These are phyloP conservation scores for Zygotorulaspora chibaensis DNA, from an alignment of 805 yeast genomes.

Conservation along the genomic window DNA sequence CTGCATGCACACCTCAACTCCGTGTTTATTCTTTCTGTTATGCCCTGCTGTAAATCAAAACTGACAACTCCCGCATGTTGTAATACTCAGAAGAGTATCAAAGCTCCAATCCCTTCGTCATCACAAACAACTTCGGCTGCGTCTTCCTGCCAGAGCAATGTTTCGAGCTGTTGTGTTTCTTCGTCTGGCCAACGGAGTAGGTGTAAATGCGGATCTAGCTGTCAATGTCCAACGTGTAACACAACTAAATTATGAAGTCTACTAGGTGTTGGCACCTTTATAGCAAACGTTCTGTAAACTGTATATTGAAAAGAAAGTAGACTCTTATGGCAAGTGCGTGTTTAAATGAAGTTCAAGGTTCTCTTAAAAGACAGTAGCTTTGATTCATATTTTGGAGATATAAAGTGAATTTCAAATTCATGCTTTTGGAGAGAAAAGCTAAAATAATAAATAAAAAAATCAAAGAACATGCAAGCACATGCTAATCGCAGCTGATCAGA, in stretches of 20 bases:
- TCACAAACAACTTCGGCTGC: background rate
- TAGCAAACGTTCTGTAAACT: background rate
- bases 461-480: too few species aligned
- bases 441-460: too few species aligned
- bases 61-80: background rate
- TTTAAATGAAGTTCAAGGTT: too few species aligned
- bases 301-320: background rate
- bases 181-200: constrained; percentile 8
- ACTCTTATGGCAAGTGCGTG: too few species aligned
- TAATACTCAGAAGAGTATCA: background rate
- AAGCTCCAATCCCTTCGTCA: background rate
- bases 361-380: too few species aligned
- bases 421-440: too few species aligned
- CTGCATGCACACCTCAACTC: background rate
- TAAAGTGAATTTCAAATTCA: too few species aligned
- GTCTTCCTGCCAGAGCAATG: background rate
- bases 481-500: too few species aligned
- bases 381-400: too few species aligned
- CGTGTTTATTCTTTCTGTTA: background rate
- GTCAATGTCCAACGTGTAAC: constrained; percentile 19
- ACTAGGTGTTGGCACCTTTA: background rate
- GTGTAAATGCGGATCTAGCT: constrained; percentile 20
- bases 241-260: constrained; percentile 13
- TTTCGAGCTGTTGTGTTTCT: constrained; percentile 12
- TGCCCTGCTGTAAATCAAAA: constrained; percentile 8